Conservation (phyloP, 2,329 filamentous ascomycete genomes). For the Aspergillus quadrilineatus region DNA sequence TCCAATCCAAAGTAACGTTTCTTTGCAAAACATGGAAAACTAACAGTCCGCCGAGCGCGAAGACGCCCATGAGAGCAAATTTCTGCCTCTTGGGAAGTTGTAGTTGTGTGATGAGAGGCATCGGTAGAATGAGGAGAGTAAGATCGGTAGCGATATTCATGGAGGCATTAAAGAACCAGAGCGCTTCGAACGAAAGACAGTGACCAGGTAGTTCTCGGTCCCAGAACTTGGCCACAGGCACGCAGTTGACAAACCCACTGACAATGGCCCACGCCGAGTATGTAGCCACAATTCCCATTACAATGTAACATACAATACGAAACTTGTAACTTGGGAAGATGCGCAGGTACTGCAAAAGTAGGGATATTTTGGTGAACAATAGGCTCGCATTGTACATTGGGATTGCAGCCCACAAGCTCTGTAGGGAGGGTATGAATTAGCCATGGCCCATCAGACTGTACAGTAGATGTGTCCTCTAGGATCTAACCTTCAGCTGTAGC, state of each 20-base stretch:
- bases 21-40: conserved; percentile 5
- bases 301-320: conserved; percentile 33
- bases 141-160: conserved; percentile 47
- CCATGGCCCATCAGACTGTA: not conserved
- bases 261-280: conserved; percentile 37
- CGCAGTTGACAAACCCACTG: conserved; percentile 44
- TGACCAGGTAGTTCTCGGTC: conserved; percentile 31
- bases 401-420: conserved; percentile 34
- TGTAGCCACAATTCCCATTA: conserved; percentile 33
- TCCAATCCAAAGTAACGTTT: not conserved
- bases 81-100: conserved; percentile 45
- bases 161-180: conserved; percentile 46
- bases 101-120: conserved; percentile 42
- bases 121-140: conserved; percentile 42
- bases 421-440: not conserved
- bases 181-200: conserved; percentile 40
- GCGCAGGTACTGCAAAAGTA: conserved; percentile 49
- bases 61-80: conserved; percentile 41
- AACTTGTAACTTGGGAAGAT: conserved; percentile 39
- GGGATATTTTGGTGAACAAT: conserved; percentile 44
- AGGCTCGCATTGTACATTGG: conserved; percentile 36
- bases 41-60: conserved; percentile 44
- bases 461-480: not conserved
- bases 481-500: conserved; percentile 29
- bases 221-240: conserved; percentile 45